phyloP scores from a whole-genome alignment of 1,139 yeast species.

The Blastobotrys persicus region DNA sequence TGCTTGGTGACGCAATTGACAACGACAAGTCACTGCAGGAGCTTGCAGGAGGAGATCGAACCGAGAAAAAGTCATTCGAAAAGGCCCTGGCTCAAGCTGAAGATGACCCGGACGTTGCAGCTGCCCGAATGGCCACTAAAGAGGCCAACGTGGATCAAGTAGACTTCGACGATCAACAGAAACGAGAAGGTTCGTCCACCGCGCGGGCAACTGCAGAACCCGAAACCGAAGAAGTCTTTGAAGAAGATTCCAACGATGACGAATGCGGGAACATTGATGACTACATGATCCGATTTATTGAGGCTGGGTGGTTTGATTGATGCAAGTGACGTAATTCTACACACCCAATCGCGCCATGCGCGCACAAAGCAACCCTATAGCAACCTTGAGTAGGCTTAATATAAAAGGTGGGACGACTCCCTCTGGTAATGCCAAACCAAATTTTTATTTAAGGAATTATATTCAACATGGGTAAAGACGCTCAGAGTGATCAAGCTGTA shows the following conservation, averaged over 20 bases:
- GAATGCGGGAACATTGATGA: conserved; percentile 90
- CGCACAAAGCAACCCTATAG: conserved; percentile 2
- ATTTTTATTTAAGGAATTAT: not conserved
- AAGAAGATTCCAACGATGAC: conserved; percentile 54
- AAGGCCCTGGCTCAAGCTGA: conserved; percentile 86
- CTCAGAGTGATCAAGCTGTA: conserved; percentile 5
- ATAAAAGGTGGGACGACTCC: not conserved
- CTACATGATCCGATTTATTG: conserved; percentile 89
- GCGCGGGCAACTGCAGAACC: conserved; percentile 21
- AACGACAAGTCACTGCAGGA: conserved; percentile 30
- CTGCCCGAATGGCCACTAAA: conserved; percentile 84
- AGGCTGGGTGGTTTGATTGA: conserved; percentile 32
- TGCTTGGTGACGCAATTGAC: conserved; percentile 66
- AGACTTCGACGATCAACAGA: conserved; percentile 62
- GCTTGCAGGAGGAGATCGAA: conserved; percentile 37
- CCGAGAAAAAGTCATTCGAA: conserved; percentile 52
- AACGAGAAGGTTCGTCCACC: conserved; percentile 14
- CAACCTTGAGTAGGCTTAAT: not conserved
- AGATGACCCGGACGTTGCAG: conserved; percentile 93
- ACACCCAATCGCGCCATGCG: conserved; percentile 3
- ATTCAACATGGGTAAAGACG: not conserved
- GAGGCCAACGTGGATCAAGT: conserved; percentile 83
- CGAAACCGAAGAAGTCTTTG: conserved; percentile 20
- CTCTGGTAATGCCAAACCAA: not conserved
- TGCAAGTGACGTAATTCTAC: conserved; percentile 11